Conservation (phyloP, 768 basidiomycete species). For the Xanthoconium stramineum region DNA sequence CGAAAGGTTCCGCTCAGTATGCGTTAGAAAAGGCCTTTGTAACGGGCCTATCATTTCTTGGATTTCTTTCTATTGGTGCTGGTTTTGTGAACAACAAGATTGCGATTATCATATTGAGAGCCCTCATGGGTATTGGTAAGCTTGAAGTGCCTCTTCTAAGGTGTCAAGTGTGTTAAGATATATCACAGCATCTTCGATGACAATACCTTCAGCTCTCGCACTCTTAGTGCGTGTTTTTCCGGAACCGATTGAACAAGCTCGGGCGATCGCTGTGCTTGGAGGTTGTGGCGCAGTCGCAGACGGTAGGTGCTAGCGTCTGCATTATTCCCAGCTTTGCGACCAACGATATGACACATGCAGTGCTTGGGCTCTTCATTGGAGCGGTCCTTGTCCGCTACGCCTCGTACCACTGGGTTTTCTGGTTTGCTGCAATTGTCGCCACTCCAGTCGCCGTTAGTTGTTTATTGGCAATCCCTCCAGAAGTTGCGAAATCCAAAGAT, state of each 20-base stretch:
- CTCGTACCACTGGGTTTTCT: slow-evolving; percentile 53
- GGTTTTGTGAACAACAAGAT: slow-evolving; percentile 48
- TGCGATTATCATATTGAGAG: slow-evolving; percentile 48
- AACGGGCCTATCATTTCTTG: slow-evolving; percentile 38
- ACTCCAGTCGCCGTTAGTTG: slow-evolving; percentile 31
- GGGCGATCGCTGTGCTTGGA: slow-evolving; percentile 46
- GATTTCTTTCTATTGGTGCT: slow-evolving; percentile 41
- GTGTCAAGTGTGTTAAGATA: background rate
- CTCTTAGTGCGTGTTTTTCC: slow-evolving; percentile 51
- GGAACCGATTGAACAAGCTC: slow-evolving; percentile 43
- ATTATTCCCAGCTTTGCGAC: background rate
- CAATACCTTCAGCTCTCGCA: slow-evolving; percentile 48
- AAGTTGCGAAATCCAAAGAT: slow-evolving; percentile 2
- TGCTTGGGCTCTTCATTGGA: slow-evolving; percentile 42
- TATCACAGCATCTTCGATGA: slow-evolving; percentile 43
- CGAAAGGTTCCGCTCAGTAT: slow-evolving; percentile 27
- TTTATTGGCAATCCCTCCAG: slow-evolving; percentile 35
- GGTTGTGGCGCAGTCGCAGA: slow-evolving; percentile 46
- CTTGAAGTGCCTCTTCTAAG: background rate
- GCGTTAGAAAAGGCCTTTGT: slow-evolving; percentile 43
- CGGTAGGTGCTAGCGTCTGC: slow-evolving; percentile 20
- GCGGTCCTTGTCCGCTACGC: slow-evolving; percentile 40
- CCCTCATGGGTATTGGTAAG: slow-evolving; percentile 46
- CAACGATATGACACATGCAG: slow-evolving; percentile 16
- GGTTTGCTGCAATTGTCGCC: slow-evolving; percentile 41